These are phyloP conservation scores for Beauveria caledonica DNA, from an alignment of 2,329 filamentous ascomycete genomes.

Conservation along the genomic window DNA sequence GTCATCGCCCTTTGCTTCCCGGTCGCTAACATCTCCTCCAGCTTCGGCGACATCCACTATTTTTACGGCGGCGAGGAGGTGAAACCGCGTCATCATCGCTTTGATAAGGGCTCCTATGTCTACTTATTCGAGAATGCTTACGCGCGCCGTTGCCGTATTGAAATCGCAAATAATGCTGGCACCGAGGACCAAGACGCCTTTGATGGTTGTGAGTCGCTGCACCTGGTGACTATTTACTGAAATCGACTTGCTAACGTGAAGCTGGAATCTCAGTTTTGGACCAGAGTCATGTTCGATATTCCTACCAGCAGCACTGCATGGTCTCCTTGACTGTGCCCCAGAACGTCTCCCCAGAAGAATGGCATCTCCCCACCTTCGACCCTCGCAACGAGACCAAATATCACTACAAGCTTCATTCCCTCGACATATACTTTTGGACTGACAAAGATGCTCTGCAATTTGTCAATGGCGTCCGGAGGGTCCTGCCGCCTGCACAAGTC, in stretches of 20 bases:
- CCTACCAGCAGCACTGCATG: slow-evolving; percentile 64
- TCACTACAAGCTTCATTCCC: slow-evolving; percentile 65
- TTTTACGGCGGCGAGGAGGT: slow-evolving; percentile 61
- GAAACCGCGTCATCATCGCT: slow-evolving; percentile 68
- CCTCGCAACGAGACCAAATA: slow-evolving; percentile 68
- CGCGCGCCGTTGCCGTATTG: slow-evolving; percentile 60
- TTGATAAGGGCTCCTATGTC: slow-evolving; percentile 72
- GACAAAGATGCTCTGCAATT: slow-evolving; percentile 63
- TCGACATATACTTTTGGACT: slow-evolving; percentile 77
- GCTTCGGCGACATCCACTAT: slow-evolving; percentile 73
- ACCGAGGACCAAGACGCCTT: slow-evolving; percentile 74
- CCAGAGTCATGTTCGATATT: slow-evolving; percentile 56
- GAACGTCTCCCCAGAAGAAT: slow-evolving; percentile 48
- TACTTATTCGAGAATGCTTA: slow-evolving; percentile 70
- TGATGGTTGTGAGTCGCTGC: slow-evolving; percentile 54
- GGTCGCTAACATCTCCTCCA: slow-evolving; percentile 24
- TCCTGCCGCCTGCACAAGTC: slow-evolving; percentile 53
- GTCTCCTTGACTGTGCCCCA: slow-evolving; percentile 59
- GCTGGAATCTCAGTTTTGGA: slow-evolving; percentile 43
- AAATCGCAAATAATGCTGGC: slow-evolving; percentile 68
- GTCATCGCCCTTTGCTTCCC: background rate
- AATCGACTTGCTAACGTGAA: background rate
- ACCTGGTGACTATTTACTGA: no score
- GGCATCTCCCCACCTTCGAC: slow-evolving; percentile 69
- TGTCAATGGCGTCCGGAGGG: slow-evolving; percentile 56